A percentile compares a stretch with the other conserved stretches of the same genome.
Evolutionary conservation across 2,329 filamentous ascomycete genomes (phyloP).

Genomic region (Fusarium sp.): DNA sequence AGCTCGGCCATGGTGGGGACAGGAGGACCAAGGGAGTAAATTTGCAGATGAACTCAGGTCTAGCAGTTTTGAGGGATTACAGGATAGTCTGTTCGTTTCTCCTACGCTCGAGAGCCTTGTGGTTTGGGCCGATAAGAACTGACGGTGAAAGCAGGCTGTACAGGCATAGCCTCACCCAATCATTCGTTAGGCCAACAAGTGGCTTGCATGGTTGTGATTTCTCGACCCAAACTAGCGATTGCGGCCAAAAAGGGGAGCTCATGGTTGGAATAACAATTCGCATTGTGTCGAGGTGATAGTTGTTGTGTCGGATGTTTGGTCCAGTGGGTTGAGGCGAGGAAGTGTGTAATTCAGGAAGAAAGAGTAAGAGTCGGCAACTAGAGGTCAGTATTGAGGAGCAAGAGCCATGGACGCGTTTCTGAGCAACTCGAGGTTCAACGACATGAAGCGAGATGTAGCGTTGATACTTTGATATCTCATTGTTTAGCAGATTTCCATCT

Average conservation of each 20-base stretch:
- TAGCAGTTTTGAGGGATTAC: background rate
- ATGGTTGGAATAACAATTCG: background rate
- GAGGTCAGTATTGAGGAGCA: background rate
- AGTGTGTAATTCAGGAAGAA: background rate
- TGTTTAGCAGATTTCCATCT: fast-evolving
- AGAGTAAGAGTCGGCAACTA: background rate
- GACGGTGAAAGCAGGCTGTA: background rate
- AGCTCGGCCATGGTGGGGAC: slow-evolving; percentile 4
- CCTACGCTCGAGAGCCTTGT: background rate
- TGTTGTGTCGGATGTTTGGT: background rate
- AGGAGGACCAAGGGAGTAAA: too few species aligned
- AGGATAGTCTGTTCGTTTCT: background rate
- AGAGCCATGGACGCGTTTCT: too few species aligned
- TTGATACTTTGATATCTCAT: fast-evolving
- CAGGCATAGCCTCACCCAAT: background rate
- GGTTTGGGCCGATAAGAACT: background rate
- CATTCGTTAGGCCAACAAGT: background rate
- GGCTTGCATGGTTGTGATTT: background rate
- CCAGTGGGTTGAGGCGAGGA: background rate
- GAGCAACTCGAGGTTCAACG: too few species aligned
- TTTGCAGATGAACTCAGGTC: too few species aligned
- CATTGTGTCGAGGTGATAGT: background rate
- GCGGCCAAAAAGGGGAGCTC: background rate
- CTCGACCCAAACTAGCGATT: too few species aligned
- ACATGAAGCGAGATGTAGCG: too few species aligned